A percentile compares a stretch with the other conserved stretches of the same genome.
phyloP scores from a whole-genome alignment of 140 eudicot genomes.

The Cichorium intybus region DNA sequence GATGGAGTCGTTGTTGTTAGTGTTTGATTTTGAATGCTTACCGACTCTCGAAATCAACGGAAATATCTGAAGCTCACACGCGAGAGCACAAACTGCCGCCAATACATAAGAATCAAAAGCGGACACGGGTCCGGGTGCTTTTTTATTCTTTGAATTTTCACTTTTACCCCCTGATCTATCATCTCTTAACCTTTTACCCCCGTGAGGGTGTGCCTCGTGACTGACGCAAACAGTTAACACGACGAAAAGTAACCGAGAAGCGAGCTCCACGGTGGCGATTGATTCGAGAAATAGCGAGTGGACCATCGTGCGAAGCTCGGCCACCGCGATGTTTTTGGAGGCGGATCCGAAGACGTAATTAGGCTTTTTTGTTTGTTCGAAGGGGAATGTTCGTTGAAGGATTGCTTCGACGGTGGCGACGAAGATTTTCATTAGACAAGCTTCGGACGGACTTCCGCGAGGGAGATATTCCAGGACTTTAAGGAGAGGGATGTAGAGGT shows the following conservation, averaged over 20 bases:
- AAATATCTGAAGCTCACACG: constrained; percentile 91
- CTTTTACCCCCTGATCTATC: constrained; percentile 26
- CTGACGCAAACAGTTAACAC: constrained; percentile 93
- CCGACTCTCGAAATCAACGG: constrained; percentile 71
- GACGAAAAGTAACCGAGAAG: constrained; percentile 92
- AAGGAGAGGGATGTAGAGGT: constrained; percentile 85
- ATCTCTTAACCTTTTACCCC: constrained; percentile 64
- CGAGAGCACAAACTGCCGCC: constrained; percentile 94
- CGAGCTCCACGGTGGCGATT: constrained; percentile 81
- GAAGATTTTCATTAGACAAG: constrained; percentile 96
- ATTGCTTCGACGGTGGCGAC: constrained; percentile 97
- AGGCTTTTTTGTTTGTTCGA: constrained; percentile 56
- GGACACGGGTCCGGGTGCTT: constrained; percentile 83
- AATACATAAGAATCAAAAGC: constrained; percentile 95
- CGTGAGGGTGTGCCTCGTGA: constrained; percentile 78
- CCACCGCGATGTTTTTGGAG: constrained; percentile 93
- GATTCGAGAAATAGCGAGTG: constrained; percentile 87
- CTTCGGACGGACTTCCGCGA: constrained; percentile 97
- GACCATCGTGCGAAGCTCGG: constrained; percentile 99
- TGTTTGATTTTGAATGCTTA: constrained; percentile 33
- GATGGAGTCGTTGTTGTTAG: constrained; percentile 37
- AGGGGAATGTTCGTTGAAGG: constrained; percentile 90
- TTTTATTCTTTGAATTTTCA: constrained; percentile 45
- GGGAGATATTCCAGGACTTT: constrained; percentile 98
- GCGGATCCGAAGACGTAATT: constrained; percentile 64